Percentiles rank a stretch among this genome's conserved stretches.
phyloP scores from a whole-genome alignment of 371 early-diverging fungal genomes.

The Dichotomocladium elegans region DNA sequence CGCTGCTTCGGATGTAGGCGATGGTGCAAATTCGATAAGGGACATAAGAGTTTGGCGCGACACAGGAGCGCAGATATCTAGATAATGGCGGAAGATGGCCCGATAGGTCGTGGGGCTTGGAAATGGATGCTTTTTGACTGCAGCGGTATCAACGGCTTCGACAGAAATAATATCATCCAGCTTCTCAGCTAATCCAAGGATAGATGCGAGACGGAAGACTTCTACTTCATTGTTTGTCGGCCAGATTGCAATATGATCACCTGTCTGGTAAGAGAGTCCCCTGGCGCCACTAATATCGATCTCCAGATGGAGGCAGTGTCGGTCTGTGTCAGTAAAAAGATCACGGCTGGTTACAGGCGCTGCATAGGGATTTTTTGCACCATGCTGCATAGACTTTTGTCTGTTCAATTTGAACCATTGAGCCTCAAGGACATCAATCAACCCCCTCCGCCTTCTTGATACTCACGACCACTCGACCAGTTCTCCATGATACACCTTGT shows the following conservation, averaged over 20 bases:
- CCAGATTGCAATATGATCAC: conserved; percentile 96
- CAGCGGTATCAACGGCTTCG: conserved; percentile 59
- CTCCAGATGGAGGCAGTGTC: conserved; percentile 91
- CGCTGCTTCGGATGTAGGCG: conserved; percentile 44
- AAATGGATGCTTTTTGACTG: conserved; percentile 78
- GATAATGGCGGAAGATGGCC: conserved; percentile 83
- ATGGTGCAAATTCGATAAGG: conserved; percentile 56
- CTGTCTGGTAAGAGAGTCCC: conserved; percentile 75
- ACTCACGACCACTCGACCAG: conserved; percentile 34
- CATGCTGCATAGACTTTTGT: conserved; percentile 41
- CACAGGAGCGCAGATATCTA: conserved; percentile 78
- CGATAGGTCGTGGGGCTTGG: conserved; percentile 86
- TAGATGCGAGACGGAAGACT: conserved; percentile 60
- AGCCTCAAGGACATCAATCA: neutral
- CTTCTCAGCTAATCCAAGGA: conserved; percentile 61
- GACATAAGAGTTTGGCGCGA: conserved; percentile 62
- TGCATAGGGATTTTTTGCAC: conserved; percentile 81
- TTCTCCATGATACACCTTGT: conserved; percentile 60
- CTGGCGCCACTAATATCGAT: conserved; percentile 80
- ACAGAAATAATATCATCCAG: conserved; percentile 63
- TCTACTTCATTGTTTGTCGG: conserved; percentile 81
- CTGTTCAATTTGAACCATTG: conserved; percentile 5
- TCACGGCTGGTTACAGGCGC: conserved; percentile 63
- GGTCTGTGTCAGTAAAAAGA: conserved; percentile 65
- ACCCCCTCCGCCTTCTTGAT: neutral